These are phyloP conservation scores for Fusarium xyrophilum DNA, from an alignment of 2,329 filamentous ascomycete genomes.

Conservation along the genomic window DNA sequence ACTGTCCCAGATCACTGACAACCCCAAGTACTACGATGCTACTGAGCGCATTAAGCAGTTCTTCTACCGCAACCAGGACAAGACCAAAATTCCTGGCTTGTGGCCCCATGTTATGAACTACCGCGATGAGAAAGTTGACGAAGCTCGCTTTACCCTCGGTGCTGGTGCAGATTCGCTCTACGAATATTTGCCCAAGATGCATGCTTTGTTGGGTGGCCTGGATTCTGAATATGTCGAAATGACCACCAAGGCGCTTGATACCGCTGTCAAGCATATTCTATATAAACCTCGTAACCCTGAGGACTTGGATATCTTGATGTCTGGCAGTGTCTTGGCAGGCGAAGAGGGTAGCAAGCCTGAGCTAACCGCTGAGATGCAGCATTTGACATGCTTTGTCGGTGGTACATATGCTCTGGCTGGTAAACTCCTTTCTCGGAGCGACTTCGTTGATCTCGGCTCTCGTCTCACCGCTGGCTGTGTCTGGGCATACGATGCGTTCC, in stretches of 20 bases:
- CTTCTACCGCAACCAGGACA: conserved; percentile 69
- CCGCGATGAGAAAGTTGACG: conserved; percentile 57
- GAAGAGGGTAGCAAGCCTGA: conserved; percentile 38
- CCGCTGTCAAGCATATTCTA: conserved; percentile 67
- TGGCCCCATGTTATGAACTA: conserved; percentile 73
- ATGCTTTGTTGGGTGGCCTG: conserved; percentile 69
- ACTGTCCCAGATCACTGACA: conserved; percentile 74
- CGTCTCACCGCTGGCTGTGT: conserved; percentile 60
- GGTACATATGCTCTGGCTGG: conserved; percentile 74
- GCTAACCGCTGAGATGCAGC: conserved; percentile 54
- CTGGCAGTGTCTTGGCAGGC: conserved; percentile 51
- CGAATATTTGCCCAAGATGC: conserved; percentile 67
- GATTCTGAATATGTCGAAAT: conserved; percentile 68
- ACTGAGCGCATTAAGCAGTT: conserved; percentile 75
- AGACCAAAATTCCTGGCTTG: conserved; percentile 73
- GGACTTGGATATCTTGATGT: conserved; percentile 66
- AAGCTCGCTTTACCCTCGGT: conserved; percentile 53
- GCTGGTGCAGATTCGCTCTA: conserved; percentile 59
- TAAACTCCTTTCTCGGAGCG: conserved; percentile 60
- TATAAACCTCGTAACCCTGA: conserved; percentile 71
- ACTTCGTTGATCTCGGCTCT: conserved; percentile 56
- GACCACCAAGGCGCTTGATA: conserved; percentile 68
- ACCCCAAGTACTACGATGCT: conserved; percentile 78
- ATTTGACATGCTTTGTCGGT: conserved; percentile 74
- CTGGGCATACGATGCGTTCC: conserved; percentile 60